Conservation (phyloP, 331 rosid genomes). For the Stylosanthes scabra region DNA sequence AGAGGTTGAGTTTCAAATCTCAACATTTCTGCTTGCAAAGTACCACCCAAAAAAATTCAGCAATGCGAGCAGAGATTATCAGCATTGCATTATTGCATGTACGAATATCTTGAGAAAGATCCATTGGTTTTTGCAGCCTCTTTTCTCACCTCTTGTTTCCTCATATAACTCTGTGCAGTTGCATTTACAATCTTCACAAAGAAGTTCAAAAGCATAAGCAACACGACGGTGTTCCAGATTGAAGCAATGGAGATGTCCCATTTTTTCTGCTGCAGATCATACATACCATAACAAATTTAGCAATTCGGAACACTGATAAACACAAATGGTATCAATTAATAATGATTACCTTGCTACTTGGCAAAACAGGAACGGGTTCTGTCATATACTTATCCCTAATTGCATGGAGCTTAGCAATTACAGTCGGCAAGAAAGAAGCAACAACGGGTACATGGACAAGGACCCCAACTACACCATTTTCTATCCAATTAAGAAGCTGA, state of each 20-base stretch:
- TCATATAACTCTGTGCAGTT: slow-evolving; percentile 79
- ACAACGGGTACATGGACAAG: slow-evolving; percentile 85
- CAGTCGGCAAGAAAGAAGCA: slow-evolving; percentile 61
- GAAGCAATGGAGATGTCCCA: slow-evolving; percentile 91
- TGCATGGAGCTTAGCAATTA: slow-evolving; percentile 67
- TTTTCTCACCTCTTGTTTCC: slow-evolving; percentile 72
- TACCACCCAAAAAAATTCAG: background rate
- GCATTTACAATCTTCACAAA: slow-evolving; percentile 84
- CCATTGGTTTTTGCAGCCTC: slow-evolving; percentile 44
- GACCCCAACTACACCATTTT: slow-evolving; percentile 86
- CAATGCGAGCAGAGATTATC: slow-evolving; percentile 33
- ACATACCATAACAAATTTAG: slow-evolving; percentile 8
- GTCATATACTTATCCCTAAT: slow-evolving; percentile 77
- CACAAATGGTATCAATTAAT: background rate
- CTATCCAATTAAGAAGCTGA: slow-evolving; percentile 97
- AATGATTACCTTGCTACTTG: slow-evolving; percentile 64
- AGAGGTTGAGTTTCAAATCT: slow-evolving; percentile 36
- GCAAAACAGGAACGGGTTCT: slow-evolving; percentile 52
- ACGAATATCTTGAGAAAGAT: slow-evolving; percentile 40
- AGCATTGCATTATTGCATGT: slow-evolving; percentile 27
- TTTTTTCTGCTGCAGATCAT: slow-evolving; percentile 56
- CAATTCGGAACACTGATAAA: slow-evolving; percentile 25
- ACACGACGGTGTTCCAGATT: slow-evolving; percentile 88
- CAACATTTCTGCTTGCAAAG: slow-evolving; percentile 38
- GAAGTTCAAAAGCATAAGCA: slow-evolving; percentile 97